Evolutionary conservation across 1,284 basidiomycete species (phyloP).

Genomic region (Ustilago trichophora): DNA sequence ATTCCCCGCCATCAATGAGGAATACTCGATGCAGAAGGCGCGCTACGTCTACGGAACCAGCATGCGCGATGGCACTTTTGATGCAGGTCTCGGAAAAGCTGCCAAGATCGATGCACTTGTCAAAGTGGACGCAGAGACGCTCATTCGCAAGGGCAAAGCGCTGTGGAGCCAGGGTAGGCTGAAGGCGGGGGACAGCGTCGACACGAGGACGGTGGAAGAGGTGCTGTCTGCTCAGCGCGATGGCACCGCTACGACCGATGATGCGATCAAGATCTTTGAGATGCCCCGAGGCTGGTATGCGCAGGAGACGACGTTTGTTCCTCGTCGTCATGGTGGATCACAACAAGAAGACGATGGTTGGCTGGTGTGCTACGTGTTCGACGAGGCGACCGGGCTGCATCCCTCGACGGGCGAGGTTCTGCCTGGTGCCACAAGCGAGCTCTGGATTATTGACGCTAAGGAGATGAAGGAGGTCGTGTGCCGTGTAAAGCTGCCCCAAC

Average conservation of each 20-base stretch:
- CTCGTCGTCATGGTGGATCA: slow-evolving; percentile 38
- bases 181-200: slow-evolving; percentile 62
- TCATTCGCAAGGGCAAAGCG: slow-evolving; percentile 64
- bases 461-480: slow-evolving; percentile 67
- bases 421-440: slow-evolving; percentile 65
- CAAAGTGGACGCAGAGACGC: slow-evolving; percentile 68
- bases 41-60: slow-evolving; percentile 68
- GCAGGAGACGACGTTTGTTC: slow-evolving; percentile 69
- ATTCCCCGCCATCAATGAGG: slow-evolving; percentile 68
- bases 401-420: slow-evolving; percentile 65
- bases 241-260: slow-evolving; percentile 3
- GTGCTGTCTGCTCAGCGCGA: slow-evolving; percentile 64
- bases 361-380: slow-evolving; percentile 70
- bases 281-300: slow-evolving; percentile 68
- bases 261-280: slow-evolving; percentile 67
- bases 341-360: slow-evolving; percentile 69
- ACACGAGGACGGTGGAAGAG: slow-evolving; percentile 66
- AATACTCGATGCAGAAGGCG: slow-evolving; percentile 65
- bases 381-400: slow-evolving; percentile 67
- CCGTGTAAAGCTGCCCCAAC: slow-evolving; percentile 68
- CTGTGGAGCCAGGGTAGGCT: slow-evolving; percentile 49
- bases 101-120: slow-evolving; percentile 70
- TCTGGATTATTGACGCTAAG: slow-evolving; percentile 70
- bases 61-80: slow-evolving; percentile 65
- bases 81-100: slow-evolving; percentile 68